phyloP scores from a whole-genome alignment of 2,329 filamentous ascomycete genomes.

The Zymoseptoria pseudotritici region DNA sequence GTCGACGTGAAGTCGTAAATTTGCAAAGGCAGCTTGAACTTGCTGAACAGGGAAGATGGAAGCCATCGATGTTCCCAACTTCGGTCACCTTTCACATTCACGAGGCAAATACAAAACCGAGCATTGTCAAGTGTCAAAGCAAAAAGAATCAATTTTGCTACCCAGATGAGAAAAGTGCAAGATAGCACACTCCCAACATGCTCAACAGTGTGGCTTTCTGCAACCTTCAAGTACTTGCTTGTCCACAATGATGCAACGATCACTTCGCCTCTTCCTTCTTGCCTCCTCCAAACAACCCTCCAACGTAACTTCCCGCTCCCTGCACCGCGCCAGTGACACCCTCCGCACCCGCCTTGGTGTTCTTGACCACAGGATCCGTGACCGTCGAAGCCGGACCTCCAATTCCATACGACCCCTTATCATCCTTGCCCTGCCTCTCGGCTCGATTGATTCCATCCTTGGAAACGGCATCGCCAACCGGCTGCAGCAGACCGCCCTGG shows the following conservation, averaged over 20 bases:
- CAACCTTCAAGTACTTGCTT: neutral
- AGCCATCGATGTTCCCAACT: no score
- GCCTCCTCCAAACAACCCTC: constrained; percentile 27
- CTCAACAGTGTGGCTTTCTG: neutral
- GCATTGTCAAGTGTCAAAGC: neutral
- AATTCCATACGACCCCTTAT: constrained; percentile 44
- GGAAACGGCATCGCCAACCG: constrained; percentile 54
- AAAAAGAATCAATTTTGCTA: neutral
- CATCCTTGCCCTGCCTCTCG: constrained; percentile 58
- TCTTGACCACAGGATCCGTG: constrained; percentile 25
- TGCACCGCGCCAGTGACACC: constrained; percentile 19
- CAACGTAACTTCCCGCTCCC: constrained; percentile 25
- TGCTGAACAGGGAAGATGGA: no score
- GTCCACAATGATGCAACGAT: neutral
- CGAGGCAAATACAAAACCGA: no score
- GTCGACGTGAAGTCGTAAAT: neutral
- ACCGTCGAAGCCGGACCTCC: constrained; percentile 31
- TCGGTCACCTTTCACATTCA: no score
- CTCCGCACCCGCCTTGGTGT: constrained; percentile 24
- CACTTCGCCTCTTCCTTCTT: constrained; percentile 23
- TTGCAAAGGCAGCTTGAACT: neutral
- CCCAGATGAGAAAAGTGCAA: no score
- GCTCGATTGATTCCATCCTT: constrained; percentile 60
- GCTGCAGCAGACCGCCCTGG: constrained; percentile 59
- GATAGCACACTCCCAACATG: neutral